phyloP scores from a whole-genome alignment of 2,329 filamentous ascomycete genomes.

The Ophiostoma piceae region DNA sequence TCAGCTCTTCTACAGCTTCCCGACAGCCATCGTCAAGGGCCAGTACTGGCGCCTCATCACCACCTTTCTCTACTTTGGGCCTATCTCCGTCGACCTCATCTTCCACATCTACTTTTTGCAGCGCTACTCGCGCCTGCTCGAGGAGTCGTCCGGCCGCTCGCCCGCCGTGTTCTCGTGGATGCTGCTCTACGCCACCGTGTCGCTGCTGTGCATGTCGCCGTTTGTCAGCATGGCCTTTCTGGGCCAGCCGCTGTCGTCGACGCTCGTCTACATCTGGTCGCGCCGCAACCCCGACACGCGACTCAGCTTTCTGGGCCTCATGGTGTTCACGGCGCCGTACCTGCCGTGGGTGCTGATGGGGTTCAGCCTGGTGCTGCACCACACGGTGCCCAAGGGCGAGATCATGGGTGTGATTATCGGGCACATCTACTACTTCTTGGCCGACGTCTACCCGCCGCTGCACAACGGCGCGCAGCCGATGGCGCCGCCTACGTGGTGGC shows the following conservation, averaged over 20 bases:
- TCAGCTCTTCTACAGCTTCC: slow-evolving; percentile 94
- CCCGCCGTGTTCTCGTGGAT: slow-evolving; percentile 95
- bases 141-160: slow-evolving; percentile 87
- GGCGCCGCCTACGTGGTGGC: slow-evolving; percentile 87
- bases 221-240: slow-evolving; percentile 89
- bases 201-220: slow-evolving; percentile 75
- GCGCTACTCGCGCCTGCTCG: slow-evolving; percentile 88
- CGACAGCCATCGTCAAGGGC: slow-evolving; percentile 82
- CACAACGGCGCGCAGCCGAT: slow-evolving; percentile 79
- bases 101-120: slow-evolving; percentile 99
- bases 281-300: slow-evolving; percentile 87
- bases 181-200: slow-evolving; percentile 74
- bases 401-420: slow-evolving; percentile 92
- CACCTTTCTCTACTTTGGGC: slow-evolving; percentile 96
- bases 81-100: slow-evolving; percentile 84
- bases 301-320: slow-evolving; percentile 78
- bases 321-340: slow-evolving; percentile 91
- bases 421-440: slow-evolving; percentile 97
- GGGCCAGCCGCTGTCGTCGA: slow-evolving; percentile 87
- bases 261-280: slow-evolving; percentile 96
- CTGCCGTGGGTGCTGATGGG: slow-evolving; percentile 93
- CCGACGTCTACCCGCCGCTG: slow-evolving; percentile 88
- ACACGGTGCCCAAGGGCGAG: slow-evolving; percentile 87
- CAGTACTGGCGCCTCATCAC: slow-evolving; percentile 98
- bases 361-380: slow-evolving; percentile 88